Percentiles rank a stretch among this genome's conserved stretches.
Conservation (phyloP, 1,284 basidiomycete genomes). For the Apiotrichum akiyoshidainum region DNA sequence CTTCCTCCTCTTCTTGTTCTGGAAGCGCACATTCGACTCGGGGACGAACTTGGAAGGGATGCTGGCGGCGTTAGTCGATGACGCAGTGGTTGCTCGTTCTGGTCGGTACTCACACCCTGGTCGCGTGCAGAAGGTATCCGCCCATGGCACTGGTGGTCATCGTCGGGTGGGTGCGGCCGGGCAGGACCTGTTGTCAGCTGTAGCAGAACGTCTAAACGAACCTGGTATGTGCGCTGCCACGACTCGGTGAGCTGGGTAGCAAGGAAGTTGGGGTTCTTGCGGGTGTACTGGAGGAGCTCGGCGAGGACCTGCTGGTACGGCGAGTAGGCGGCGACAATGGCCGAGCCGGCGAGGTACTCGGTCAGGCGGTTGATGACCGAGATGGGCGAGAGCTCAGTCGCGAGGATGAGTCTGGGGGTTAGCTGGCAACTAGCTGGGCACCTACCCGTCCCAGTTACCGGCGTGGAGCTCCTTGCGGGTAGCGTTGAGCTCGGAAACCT, state of each 20-base stretch:
- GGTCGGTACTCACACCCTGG: slow-evolving; percentile 67
- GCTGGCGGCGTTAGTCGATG: slow-evolving; percentile 13
- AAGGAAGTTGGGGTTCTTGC: slow-evolving; percentile 66
- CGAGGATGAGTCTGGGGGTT: slow-evolving; percentile 65
- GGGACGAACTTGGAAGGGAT: slow-evolving; percentile 31
- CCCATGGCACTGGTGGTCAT: slow-evolving; percentile 89
- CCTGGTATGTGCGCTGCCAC: slow-evolving; percentile 87
- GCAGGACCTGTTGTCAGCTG: slow-evolving; percentile 62
- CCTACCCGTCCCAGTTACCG: slow-evolving; percentile 82
- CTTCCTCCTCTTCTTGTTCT: slow-evolving; percentile 26
- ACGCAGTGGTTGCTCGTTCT: too few species aligned
- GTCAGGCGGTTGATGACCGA: slow-evolving; percentile 73
- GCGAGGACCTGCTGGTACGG: slow-evolving; percentile 76
- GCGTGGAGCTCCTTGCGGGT: slow-evolving; percentile 76
- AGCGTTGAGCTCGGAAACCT: slow-evolving; percentile 55
- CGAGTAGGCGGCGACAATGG: slow-evolving; percentile 79
- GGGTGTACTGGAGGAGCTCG: slow-evolving; percentile 70
- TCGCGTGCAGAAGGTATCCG: slow-evolving; percentile 79
- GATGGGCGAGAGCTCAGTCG: slow-evolving; percentile 80
- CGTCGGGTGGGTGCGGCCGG: slow-evolving; percentile 90
- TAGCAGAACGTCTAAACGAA: slow-evolving; percentile 28
- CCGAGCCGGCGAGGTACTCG: slow-evolving; percentile 78
- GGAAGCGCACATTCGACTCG: slow-evolving; percentile 31
- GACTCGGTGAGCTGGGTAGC: slow-evolving; percentile 79
- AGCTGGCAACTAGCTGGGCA: slow-evolving; percentile 2